Conservation (phyloP, 371 early-diverging fungal genomes). For the Capillidium heterosporum region DNA sequence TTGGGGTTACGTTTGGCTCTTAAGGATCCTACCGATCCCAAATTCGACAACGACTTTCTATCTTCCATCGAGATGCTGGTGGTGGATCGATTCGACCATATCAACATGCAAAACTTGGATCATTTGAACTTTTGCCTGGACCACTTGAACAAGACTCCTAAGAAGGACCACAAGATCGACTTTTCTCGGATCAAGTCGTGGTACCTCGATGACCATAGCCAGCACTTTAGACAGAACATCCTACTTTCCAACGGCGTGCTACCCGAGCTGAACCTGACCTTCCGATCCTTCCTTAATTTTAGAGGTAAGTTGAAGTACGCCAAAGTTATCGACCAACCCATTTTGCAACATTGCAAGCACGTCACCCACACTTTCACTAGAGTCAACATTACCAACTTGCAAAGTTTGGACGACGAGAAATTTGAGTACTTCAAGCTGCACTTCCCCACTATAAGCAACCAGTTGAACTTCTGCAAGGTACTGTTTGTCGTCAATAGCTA, state of each 20-base stretch:
- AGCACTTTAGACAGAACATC: background rate
- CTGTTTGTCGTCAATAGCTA: constrained; percentile 87
- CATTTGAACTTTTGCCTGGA: constrained; percentile 71
- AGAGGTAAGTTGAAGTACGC: background rate
- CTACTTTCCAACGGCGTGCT: background rate
- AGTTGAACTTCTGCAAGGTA: constrained; percentile 23
- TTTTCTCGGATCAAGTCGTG: constrained; percentile 79
- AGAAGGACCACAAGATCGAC: constrained; percentile 74
- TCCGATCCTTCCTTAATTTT: background rate
- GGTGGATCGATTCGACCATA: constrained; percentile 64
- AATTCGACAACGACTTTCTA: constrained; percentile 79
- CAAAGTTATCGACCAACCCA: background rate
- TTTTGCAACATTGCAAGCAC: background rate
- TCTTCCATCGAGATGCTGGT: constrained; percentile 82
- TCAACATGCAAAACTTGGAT: constrained; percentile 97
- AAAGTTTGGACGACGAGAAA: constrained; percentile 53
- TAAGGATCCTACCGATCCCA: constrained; percentile 52
- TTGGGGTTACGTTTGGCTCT: constrained; percentile 75
- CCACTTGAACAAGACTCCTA: constrained; percentile 71
- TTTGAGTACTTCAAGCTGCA: constrained; percentile 73
- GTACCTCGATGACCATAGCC: constrained; percentile 58
- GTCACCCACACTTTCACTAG: background rate
- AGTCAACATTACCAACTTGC: constrained; percentile 11
- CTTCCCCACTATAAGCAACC: constrained; percentile 7
- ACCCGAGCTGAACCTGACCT: background rate